A percentile compares a stretch with the other conserved stretches of the same genome.
phyloP scores from a whole-genome alignment of 306 rosid species.

The Cicer arietinum region DNA sequence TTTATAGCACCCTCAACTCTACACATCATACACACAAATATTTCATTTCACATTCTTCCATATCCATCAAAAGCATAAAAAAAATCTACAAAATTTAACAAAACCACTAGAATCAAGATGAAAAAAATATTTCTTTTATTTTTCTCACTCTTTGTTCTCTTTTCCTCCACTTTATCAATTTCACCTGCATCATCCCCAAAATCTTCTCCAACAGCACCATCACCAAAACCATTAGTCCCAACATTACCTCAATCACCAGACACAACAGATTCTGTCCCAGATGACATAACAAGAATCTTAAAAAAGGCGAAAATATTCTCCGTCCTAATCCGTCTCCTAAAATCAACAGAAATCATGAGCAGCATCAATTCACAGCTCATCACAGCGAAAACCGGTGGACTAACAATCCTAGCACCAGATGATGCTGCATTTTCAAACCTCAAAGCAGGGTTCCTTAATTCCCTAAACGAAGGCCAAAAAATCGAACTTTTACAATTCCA shows the following conservation, averaged over 20 bases:
- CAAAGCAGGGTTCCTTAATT: conserved; percentile 50
- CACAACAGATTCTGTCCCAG: conserved; percentile 39
- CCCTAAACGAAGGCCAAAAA: conserved; percentile 40
- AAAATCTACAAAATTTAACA: neutral
- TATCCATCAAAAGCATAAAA: neutral
- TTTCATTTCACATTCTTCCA: conserved; percentile 22
- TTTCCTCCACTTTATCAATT: conserved; percentile 27
- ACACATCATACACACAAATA: conserved; percentile 2
- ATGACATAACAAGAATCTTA: conserved; percentile 47
- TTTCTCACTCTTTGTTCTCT: conserved; percentile 30
- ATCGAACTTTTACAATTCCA: conserved; percentile 52
- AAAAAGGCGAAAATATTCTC: conserved; percentile 49
- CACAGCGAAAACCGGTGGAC: conserved; percentile 45
- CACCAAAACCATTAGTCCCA: conserved; percentile 49
- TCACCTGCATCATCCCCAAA: conserved; percentile 51
- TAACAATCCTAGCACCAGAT: conserved; percentile 49
- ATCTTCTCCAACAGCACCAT: conserved; percentile 36
- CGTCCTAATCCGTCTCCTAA: conserved; percentile 46
- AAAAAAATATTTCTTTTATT: conserved; percentile 35
- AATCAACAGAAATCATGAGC: conserved; percentile 52
- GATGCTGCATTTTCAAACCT: conserved; percentile 44
- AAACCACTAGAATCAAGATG: conserved; percentile 27
- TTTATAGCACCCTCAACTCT: conserved; percentile 22
- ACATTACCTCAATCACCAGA: conserved; percentile 49
- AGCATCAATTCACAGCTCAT: conserved; percentile 53